Evolutionary conservation across 2,329 filamentous ascomycete species (phyloP).

Genomic region (Talaromyces sp.): DNA sequence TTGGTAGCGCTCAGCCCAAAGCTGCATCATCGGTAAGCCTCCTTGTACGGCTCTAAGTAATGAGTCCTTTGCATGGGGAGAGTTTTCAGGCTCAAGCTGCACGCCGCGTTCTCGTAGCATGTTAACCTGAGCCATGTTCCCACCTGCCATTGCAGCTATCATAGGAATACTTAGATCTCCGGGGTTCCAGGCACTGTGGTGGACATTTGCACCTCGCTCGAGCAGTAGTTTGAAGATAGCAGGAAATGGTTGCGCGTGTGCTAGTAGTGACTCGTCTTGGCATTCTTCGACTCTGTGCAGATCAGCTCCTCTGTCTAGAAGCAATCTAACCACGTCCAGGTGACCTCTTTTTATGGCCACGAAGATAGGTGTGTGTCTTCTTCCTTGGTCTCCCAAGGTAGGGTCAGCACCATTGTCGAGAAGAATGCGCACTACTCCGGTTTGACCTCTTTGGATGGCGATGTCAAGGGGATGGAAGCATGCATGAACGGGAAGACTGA

Average conservation of each 20-base stretch:
- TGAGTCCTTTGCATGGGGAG: neutral
- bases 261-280: neutral
- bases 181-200: neutral
- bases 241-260: neutral
- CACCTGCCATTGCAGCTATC: neutral
- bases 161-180: neutral
- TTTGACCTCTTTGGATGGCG: neutral
- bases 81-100: neutral
- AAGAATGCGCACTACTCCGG: neutral
- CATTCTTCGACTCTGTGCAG: neutral
- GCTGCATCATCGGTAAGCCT: neutral
- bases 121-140: neutral
- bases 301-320: neutral
- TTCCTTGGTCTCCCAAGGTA: neutral
- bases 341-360: neutral
- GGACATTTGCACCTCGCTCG: neutral
- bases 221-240: neutral
- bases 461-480: neutral
- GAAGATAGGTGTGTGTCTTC: neutral
- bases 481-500: neutral
- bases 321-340: neutral
- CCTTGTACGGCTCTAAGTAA: neutral
- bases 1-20: neutral
- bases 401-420: neutral
- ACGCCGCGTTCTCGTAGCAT: neutral